Evolutionary conservation across 1,139 yeast genomes (phyloP).

Genomic region (Candida gigantensis): DNA sequence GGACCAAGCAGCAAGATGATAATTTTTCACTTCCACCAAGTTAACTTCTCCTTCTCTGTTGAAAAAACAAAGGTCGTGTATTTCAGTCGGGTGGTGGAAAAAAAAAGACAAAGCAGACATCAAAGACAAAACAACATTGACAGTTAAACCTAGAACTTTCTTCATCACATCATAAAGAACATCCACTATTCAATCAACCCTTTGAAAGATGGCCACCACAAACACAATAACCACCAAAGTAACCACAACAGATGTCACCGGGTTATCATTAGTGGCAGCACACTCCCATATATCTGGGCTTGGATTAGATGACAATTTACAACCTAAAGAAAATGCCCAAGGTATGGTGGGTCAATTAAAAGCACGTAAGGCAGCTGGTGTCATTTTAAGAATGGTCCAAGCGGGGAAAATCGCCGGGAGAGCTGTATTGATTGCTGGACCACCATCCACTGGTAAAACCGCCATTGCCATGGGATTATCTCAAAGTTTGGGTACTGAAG

Average conservation of each 20-base stretch:
- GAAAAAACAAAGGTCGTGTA: no score
- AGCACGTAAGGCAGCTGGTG: constrained; percentile 96
- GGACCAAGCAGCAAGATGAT: no score
- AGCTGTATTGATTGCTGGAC: constrained; percentile 94
- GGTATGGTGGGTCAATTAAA: constrained; percentile 98
- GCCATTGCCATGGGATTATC: constrained; percentile 98
- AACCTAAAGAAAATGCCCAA: constrained; percentile 76
- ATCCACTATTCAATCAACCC: no score
- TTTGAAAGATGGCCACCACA: constrained; percentile 9
- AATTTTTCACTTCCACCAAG: no score
- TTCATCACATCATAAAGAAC: no score
- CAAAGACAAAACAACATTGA: no score
- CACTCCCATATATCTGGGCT: constrained; percentile 96
- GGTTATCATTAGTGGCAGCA: constrained; percentile 82
- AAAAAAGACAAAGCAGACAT: no score
- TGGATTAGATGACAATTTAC: constrained; percentile 87
- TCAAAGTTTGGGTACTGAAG: constrained; percentile 85
- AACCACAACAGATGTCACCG: constrained; percentile 48
- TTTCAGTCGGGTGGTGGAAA: no score
- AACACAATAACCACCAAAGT: constrained; percentile 38
- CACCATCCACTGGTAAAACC: constrained; percentile 98
- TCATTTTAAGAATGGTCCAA: constrained; percentile 87
- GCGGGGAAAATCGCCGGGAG: constrained; percentile 96
- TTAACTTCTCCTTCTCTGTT: no score
- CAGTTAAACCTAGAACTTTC: no score